Base-by-base conservation (phyloP, 2,329 filamentous ascomycete genomes). In the Helotiales sp. region DNA sequence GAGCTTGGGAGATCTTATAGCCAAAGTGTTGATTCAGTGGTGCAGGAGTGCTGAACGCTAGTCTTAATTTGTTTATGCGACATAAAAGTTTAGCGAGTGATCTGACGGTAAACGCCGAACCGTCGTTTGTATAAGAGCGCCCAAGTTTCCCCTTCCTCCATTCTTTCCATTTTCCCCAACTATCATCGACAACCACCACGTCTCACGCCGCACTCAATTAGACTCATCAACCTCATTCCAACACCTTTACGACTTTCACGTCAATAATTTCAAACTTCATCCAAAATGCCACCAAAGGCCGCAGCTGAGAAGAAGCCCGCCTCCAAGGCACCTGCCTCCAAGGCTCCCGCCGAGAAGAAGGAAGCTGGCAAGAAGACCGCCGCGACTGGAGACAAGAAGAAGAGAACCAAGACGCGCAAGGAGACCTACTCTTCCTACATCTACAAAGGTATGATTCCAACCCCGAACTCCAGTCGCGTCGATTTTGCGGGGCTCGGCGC, bases 391-490 rank as follows among this genome's bases (percentile, higher is more conserved):
- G 95, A 98, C 72, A 98, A 98, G 92, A 99, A 99, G 91, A 99
- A 98, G 93, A 91, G 95, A 75, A 96, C 92, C 83, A 99, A 99
- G 93, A 91, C 93, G 69, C 89, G 95, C 81, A 98, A 98, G 90
- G 95, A 99, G 86, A 99, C 95, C n/a, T 99, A 99, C 85, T 96
- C 90, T 70, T 96, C 91, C 56, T 99, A 99, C 87, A 99, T 99
- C 81, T 99, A 98, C 90, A 99, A 98, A 85, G 95, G 93, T 97
- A 75, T 77, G 85, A 75, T 64, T 54, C 19, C 50, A 52, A 29
- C 34, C 46, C 25, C 29, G 27, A 19, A 33, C 56, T 44, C 34
- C 55, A 66, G 57, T 68, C 65, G 66, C 66, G 65, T 57, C 49
- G 17, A 60, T 49, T 60, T 27, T 44, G 42, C 40, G 55, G 33